These are phyloP conservation scores for Claviceps africana DNA, from an alignment of 2,329 filamentous ascomycete genomes.

Conservation along the genomic window DNA sequence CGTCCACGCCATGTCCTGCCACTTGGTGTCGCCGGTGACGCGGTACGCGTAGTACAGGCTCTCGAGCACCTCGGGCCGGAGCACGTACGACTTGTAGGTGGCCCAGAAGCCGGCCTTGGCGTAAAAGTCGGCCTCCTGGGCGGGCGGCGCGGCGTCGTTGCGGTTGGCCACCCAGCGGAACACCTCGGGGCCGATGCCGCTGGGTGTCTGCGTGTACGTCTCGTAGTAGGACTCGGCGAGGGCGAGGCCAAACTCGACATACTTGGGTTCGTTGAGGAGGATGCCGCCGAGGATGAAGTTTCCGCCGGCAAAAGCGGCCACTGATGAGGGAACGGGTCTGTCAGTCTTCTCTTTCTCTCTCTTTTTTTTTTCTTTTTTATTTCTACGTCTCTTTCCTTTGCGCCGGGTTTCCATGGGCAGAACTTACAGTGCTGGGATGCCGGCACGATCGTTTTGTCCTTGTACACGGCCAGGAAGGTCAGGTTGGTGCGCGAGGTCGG, in stretches of 20 bases:
- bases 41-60: slow-evolving; percentile 79
- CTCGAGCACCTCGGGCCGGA: slow-evolving; percentile 73
- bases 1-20: slow-evolving; percentile 75
- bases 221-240: slow-evolving; percentile 60
- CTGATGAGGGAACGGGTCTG: slow-evolving; percentile 21
- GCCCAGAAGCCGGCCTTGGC: slow-evolving; percentile 30
- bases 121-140: slow-evolving; percentile 54
- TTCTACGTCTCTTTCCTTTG: no score
- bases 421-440: slow-evolving; percentile 37
- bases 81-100: slow-evolving; percentile 36
- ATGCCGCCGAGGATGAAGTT: slow-evolving; percentile 74
- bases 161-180: slow-evolving; percentile 46
- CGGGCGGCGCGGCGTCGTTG: slow-evolving; percentile 25
- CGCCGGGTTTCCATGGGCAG: background rate
- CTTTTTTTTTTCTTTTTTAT: background rate
- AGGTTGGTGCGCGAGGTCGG: slow-evolving; percentile 52
- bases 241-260: slow-evolving; percentile 58
- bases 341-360: background rate
- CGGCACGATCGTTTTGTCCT: slow-evolving; percentile 28
- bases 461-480: slow-evolving; percentile 53
- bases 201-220: slow-evolving; percentile 57
- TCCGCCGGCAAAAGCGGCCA: slow-evolving; percentile 74
- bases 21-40: slow-evolving; percentile 58
- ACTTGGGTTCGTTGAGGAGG: slow-evolving; percentile 48
- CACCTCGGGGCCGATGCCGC: slow-evolving; percentile 62